Conservation (phyloP, 345 rosid species). For the Aquilaria yunnanensis region DNA sequence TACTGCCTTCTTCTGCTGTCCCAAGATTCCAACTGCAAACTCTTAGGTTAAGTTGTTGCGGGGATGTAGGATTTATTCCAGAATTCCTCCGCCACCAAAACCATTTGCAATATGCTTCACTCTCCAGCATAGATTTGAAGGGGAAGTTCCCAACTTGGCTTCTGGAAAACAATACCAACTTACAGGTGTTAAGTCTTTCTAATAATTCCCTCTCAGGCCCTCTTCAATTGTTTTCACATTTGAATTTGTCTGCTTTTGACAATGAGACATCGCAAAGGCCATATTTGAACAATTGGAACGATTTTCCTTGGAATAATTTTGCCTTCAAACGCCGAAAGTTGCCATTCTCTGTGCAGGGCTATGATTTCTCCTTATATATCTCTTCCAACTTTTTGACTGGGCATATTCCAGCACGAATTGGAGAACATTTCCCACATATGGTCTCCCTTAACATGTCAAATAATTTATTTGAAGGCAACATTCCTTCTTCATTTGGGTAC, state of each 20-base stretch:
- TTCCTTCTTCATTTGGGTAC: constrained; percentile 4
- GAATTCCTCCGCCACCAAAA: constrained; percentile 13
- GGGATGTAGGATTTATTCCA: constrained; percentile 5
- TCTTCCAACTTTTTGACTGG: constrained; percentile 4
- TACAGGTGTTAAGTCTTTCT: neutral
- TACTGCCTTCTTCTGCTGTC: neutral
- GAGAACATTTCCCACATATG: neutral
- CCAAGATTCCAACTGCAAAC: neutral
- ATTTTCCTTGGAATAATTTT: too few species aligned
- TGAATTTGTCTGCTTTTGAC: neutral
- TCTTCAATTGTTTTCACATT: neutral
- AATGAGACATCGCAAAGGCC: too few species aligned
- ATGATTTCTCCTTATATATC: constrained; percentile 1
- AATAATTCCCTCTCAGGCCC: constrained; percentile 2
- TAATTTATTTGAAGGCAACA: constrained; percentile 2
- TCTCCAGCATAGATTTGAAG: neutral
- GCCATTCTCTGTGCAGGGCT: too few species aligned
- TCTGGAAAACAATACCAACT: constrained; percentile 17
- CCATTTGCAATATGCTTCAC: neutral
- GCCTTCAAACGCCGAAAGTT: too few species aligned
- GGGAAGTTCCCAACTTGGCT: constrained; percentile 27
- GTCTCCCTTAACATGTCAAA: neutral
- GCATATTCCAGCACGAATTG: constrained; percentile 1
- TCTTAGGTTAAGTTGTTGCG: neutral
- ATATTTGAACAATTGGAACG: too few species aligned